These are phyloP conservation scores for Misopates orontium DNA, from an alignment of 257 asterid genomes.

Conservation along the genomic window DNA sequence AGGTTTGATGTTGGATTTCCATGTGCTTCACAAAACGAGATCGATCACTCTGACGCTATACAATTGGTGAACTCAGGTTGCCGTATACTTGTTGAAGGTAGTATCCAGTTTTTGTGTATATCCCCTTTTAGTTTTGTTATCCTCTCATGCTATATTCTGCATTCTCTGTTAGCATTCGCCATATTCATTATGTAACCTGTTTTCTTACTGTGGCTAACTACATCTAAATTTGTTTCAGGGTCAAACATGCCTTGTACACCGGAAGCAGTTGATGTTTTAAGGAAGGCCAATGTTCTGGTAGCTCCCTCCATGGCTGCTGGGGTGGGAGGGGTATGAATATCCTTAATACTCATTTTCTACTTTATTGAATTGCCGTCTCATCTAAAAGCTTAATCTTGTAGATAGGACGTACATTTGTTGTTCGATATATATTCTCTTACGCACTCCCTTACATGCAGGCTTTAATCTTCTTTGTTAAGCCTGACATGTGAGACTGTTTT, in stretches of 20 bases:
- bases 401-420: too few relatives aligned
- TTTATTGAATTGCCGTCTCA: too few relatives aligned
- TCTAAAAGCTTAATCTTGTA: too few relatives aligned
- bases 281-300: slow-evolving; percentile 79
- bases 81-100: slow-evolving; percentile 92
- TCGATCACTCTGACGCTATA: slow-evolving; percentile 87
- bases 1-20: slow-evolving; percentile 95
- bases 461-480: too few relatives aligned
- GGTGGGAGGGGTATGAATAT: slow-evolving; percentile 85
- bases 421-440: too few relatives aligned
- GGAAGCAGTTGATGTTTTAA: slow-evolving; percentile 85
- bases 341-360: slow-evolving; percentile 16
- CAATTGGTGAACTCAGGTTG: slow-evolving; percentile 88
- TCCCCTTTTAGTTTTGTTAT: slow-evolving; percentile 7
- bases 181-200: slow-evolving; percentile 16
- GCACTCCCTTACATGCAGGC: too few relatives aligned
- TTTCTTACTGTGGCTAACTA: slow-evolving; percentile 26
- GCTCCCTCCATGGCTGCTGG: slow-evolving; percentile 99
- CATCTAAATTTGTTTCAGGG: slow-evolving; percentile 42
- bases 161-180: neutral
- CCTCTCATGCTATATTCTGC: neutral
- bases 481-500: too few relatives aligned
- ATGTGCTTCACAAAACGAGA: slow-evolving; percentile 93
- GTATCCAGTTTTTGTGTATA: neutral
- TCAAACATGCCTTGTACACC: slow-evolving; percentile 97